Conservation (phyloP, 1,284 basidiomycete genomes). For the Trichosporon sp. region DNA sequence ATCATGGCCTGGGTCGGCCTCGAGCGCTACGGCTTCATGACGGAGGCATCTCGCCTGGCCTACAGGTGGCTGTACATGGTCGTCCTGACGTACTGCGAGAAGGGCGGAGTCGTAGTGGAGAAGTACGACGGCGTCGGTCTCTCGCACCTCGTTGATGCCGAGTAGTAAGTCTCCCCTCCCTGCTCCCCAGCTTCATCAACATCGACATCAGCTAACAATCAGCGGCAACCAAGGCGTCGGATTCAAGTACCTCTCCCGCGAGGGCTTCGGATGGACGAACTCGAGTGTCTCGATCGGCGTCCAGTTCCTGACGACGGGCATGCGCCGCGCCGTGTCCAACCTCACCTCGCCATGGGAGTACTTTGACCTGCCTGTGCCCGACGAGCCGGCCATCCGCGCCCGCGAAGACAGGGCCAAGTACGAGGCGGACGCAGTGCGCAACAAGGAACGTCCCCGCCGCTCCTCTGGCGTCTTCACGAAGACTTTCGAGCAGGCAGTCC, state of each 20-base stretch:
- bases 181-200: background rate
- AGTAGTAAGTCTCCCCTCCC: slow-evolving; percentile 64
- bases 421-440: slow-evolving; percentile 14
- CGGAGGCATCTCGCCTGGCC: slow-evolving; percentile 88
- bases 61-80: slow-evolving; percentile 97
- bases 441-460: slow-evolving; percentile 2
- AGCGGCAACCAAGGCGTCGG: slow-evolving; percentile 93
- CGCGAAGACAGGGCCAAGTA: slow-evolving; percentile 36
- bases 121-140: slow-evolving; percentile 98
- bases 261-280: slow-evolving; percentile 97
- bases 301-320: slow-evolving; percentile 89
- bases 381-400: slow-evolving; percentile 62
- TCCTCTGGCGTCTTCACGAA: slow-evolving; percentile 8
- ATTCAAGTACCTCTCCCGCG: slow-evolving; percentile 92
- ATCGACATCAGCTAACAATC: slow-evolving; percentile 26
- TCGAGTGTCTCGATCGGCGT: slow-evolving; percentile 83
- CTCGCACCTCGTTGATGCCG: slow-evolving; percentile 93
- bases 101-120: slow-evolving; percentile 95
- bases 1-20: slow-evolving; percentile 97
- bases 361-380: slow-evolving; percentile 54
- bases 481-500: slow-evolving; percentile 13
- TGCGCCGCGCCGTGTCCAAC: slow-evolving; percentile 90
- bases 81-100: slow-evolving; percentile 69
- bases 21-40: slow-evolving; percentile 91
- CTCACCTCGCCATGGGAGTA: slow-evolving; percentile 61